Evolutionary conservation across 2,329 filamentous ascomycete species (phyloP).

Genomic region (Ophiostoma tasmaniense): DNA sequence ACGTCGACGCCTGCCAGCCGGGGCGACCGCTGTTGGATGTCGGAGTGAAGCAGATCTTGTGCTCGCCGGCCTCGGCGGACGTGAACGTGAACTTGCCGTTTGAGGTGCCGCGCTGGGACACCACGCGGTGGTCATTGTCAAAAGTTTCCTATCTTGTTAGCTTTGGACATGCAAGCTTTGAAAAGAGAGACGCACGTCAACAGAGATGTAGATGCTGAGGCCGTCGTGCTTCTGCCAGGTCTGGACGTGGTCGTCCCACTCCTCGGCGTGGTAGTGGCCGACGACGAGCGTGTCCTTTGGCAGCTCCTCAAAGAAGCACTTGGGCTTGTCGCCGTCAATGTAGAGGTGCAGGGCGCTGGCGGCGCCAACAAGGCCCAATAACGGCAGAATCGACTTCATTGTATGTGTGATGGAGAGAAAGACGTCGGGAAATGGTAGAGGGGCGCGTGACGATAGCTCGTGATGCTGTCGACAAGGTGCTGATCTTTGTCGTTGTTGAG

Average conservation of each 20-base stretch:
- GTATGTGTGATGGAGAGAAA: conserved; percentile 19
- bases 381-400: conserved; percentile 55
- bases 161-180: background rate
- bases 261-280: conserved; percentile 80
- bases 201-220: conserved; percentile 79
- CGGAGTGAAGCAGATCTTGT: conserved; percentile 90
- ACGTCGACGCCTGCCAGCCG: conserved; percentile 61
- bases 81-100: conserved; percentile 90
- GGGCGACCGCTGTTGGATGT: conserved; percentile 60
- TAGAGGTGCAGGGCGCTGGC: conserved; percentile 91
- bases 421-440: background rate
- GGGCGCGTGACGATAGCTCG: conserved; percentile 4
- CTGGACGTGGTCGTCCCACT: conserved; percentile 64
- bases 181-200: conserved; percentile 55
- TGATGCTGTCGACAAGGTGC: background rate
- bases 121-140: conserved; percentile 94
- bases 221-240: conserved; percentile 65
- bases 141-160: conserved; percentile 63
- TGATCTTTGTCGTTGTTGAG: background rate
- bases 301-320: conserved; percentile 97
- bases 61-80: conserved; percentile 87
- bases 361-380: conserved; percentile 56
- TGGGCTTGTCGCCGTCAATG: conserved; percentile 74
- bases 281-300: conserved; percentile 96
- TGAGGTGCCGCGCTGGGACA: conserved; percentile 69